A percentile compares a stretch with the other conserved stretches of the same genome.
phyloP scores from a whole-genome alignment of 2,329 filamentous ascomycete genomes.

The Amauroascus niger region DNA sequence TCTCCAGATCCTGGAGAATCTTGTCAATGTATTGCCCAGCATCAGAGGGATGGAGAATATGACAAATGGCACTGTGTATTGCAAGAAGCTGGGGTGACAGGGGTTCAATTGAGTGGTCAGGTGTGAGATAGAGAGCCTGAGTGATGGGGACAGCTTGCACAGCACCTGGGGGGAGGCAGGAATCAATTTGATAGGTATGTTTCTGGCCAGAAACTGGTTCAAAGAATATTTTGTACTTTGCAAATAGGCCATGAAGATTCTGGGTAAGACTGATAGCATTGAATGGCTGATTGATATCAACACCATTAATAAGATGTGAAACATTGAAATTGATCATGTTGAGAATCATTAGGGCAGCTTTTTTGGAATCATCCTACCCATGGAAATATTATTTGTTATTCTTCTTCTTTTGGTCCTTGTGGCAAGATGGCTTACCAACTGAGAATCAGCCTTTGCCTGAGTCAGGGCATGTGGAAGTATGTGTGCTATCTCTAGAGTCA shows the following conservation, averaged over 20 bases:
- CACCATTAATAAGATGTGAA: conserved; percentile 30
- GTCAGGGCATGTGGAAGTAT: conserved; percentile 1
- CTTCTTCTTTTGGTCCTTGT: too few relatives aligned
- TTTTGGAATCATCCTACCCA: conserved; percentile 23
- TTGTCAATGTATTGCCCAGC: neutral
- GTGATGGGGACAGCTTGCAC: neutral
- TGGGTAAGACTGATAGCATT: conserved; percentile 33
- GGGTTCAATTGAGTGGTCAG: conserved; percentile 25
- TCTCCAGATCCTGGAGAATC: neutral
- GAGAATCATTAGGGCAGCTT: conserved; percentile 30
- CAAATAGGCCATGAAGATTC: conserved; percentile 25
- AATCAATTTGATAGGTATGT: conserved; percentile 3
- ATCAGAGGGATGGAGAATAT: conserved; percentile 12
- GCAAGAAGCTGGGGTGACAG: conserved; percentile 19
- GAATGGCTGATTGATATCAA: conserved; percentile 31
- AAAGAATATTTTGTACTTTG: conserved; percentile 16
- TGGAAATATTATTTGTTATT: too few relatives aligned
- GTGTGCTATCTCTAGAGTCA: neutral
- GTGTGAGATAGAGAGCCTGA: conserved; percentile 18
- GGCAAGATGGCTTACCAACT: neutral
- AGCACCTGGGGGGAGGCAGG: neutral
- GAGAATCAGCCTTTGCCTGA: neutral
- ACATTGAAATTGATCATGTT: conserved; percentile 37
- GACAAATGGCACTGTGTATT: conserved; percentile 16
- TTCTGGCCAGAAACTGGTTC: conserved; percentile 2